These are phyloP conservation scores for Tricholoma terreum DNA, from an alignment of 768 basidiomycete species.

Conservation along the genomic window DNA sequence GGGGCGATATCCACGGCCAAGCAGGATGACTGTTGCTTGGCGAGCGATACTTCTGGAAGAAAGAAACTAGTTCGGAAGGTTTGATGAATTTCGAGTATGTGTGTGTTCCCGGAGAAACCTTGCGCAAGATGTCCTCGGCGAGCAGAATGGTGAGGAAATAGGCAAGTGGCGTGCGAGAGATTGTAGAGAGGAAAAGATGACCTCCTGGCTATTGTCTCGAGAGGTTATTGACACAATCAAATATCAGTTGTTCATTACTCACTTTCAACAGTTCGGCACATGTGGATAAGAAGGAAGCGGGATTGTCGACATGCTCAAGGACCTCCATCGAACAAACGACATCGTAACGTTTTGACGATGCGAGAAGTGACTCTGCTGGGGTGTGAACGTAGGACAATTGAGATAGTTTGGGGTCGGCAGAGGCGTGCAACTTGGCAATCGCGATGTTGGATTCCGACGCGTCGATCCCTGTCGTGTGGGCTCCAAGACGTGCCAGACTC, in stretches of 20 bases:
- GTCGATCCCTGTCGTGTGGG: conserved; percentile 87
- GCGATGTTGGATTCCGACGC: conserved; percentile 85
- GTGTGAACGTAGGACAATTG: conserved; percentile 59
- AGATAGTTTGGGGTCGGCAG: conserved; percentile 64
- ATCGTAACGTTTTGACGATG: conserved; percentile 70
- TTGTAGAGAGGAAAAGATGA: conserved; percentile 92
- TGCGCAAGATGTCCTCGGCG: conserved; percentile 77
- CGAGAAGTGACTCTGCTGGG: conserved; percentile 71
- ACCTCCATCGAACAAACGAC: conserved; percentile 98
- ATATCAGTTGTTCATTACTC: conserved; percentile 13
- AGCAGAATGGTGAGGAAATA: conserved; percentile 53
- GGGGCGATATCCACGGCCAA: conserved; percentile 59
- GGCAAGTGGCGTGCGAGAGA: conserved; percentile 66
- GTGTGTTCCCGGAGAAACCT: conserved; percentile 87
- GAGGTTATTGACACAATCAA: background rate
- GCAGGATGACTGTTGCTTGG: background rate
- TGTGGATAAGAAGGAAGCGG: conserved; percentile 74
- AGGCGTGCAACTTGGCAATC: conserved; percentile 81
- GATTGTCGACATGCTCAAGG: conserved; percentile 94
- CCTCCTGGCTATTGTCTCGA: conserved; percentile 73
- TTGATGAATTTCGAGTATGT: conserved; percentile 89
- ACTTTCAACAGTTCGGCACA: conserved; percentile 89
- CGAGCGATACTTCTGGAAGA: conserved; percentile 64
- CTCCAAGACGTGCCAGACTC: conserved; percentile 88
- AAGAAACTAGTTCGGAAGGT: conserved; percentile 78